Evolutionary conservation across 108 stramenopile genomes (phyloP).

Genomic region (Schizochytrium sp.): DNA sequence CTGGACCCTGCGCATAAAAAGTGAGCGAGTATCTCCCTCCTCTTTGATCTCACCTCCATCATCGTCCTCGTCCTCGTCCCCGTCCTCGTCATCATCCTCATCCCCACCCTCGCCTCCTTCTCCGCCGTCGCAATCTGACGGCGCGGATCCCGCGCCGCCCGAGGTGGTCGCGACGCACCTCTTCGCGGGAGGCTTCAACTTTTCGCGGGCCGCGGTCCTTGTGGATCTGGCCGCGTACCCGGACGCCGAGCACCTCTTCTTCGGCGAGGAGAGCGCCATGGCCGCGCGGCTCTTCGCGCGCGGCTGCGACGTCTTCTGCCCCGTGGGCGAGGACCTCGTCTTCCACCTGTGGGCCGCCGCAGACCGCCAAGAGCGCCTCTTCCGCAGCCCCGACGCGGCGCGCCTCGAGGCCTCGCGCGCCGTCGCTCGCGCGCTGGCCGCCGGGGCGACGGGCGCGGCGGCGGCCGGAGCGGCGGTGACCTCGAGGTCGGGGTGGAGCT

Average conservation of each 20-base stretch:
- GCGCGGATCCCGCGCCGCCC: not conserved
- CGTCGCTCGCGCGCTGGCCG: not conserved
- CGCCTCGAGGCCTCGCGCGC: not conserved
- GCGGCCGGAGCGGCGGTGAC: not conserved
- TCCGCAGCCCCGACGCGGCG: not conserved
- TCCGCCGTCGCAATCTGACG: too few species aligned
- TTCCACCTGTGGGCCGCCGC: not conserved
- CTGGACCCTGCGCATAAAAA: not conserved
- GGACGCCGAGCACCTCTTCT: constrained; percentile 60
- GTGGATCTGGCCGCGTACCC: constrained; percentile 61
- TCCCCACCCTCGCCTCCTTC: too few species aligned
- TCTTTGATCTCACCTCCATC: too few species aligned
- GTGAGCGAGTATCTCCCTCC: not conserved
- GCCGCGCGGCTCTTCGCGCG: constrained; percentile 64
- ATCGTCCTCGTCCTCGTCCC: too few species aligned
- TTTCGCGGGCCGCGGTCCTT: constrained; percentile 44
- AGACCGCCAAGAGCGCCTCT: not conserved
- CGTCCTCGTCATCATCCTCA: too few species aligned
- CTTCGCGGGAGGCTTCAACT: constrained; percentile 71
- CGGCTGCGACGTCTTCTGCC: constrained; percentile 69
- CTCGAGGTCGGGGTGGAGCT: too few species aligned
- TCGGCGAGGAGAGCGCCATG: constrained; percentile 76
- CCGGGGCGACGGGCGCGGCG: not conserved
- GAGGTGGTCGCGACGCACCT: not conserved
- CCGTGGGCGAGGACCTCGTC: constrained; percentile 41